These are phyloP conservation scores for Davidsoniella australis DNA, from an alignment of 2,329 filamentous ascomycete species.

Conservation along the genomic window DNA sequence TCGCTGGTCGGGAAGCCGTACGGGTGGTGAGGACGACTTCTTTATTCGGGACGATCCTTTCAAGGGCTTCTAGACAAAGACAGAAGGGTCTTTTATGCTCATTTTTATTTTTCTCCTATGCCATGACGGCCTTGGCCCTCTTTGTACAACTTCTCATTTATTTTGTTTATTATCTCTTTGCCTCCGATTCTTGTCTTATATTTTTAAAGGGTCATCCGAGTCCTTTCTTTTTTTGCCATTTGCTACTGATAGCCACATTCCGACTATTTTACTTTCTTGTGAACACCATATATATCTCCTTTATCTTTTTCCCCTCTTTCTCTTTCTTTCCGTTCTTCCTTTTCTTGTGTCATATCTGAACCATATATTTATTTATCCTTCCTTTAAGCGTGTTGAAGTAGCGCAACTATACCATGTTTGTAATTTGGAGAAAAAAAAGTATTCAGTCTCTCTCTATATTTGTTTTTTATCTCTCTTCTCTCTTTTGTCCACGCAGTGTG, in stretches of 20 bases:
- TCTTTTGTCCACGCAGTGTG: no score
- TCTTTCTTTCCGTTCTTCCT: not conserved
- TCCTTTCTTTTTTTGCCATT: conserved; percentile 1
- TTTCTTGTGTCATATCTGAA: not conserved
- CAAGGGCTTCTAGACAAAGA: conserved; percentile 32
- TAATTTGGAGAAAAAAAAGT: not conserved
- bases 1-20: conserved; percentile 16
- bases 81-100: not conserved
- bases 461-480: no score
- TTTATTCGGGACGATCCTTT: conserved; percentile 41
- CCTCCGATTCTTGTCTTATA: not conserved
- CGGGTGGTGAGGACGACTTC: conserved; percentile 36
- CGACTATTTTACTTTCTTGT: conserved; percentile 1
- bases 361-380: not conserved
- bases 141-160: not conserved
- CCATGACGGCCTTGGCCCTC: not conserved
- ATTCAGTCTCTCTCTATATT: no score
- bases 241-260: not conserved
- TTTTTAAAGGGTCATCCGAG: not conserved
- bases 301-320: not conserved
- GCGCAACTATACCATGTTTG: not conserved
- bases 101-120: not conserved
- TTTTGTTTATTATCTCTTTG: not conserved
- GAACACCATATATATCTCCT: not conserved
- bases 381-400: not conserved